Percentiles rank a stretch among this genome's conserved stretches.
Conservation (phyloP, 2,329 filamentous ascomycete genomes). For the Tolypocladium endophyticum region DNA sequence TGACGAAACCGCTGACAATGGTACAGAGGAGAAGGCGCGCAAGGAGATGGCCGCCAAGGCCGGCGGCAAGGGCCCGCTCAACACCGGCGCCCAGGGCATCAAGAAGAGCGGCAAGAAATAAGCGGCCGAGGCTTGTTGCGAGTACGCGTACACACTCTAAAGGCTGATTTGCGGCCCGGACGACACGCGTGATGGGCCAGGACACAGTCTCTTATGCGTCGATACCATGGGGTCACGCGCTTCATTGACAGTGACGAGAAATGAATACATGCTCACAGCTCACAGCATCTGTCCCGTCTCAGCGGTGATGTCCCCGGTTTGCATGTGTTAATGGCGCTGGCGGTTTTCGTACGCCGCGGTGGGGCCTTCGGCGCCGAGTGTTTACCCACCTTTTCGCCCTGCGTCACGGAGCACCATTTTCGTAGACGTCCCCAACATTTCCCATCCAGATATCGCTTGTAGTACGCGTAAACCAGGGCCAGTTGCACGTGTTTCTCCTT, state of each 20-base stretch:
- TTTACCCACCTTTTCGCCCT: neutral
- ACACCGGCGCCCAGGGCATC: slow-evolving; percentile 77
- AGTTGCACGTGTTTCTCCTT: neutral
- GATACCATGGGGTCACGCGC: neutral
- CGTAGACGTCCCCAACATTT: neutral
- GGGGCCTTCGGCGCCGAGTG: neutral
- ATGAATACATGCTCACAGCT: neutral
- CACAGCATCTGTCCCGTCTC: neutral
- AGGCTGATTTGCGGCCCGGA: neutral
- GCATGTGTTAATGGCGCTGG: neutral
- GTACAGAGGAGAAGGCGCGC: slow-evolving; percentile 67
- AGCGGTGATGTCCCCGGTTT: neutral
- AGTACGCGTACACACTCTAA: neutral
- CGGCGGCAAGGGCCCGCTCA: slow-evolving; percentile 80
- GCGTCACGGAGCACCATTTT: neutral
- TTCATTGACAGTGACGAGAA: neutral
- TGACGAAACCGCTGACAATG: neutral
- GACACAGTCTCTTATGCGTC: neutral
- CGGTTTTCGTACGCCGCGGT: neutral
- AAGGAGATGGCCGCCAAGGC: slow-evolving; percentile 77
- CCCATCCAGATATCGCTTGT: neutral
- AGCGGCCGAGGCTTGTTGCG: slow-evolving; percentile 7
- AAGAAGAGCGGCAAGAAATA: slow-evolving; percentile 99
- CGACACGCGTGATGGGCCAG: neutral
- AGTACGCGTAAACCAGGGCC: neutral